Conservation (phyloP, 164 flowering plant genomes). For the Aristolochia californica region DNA sequence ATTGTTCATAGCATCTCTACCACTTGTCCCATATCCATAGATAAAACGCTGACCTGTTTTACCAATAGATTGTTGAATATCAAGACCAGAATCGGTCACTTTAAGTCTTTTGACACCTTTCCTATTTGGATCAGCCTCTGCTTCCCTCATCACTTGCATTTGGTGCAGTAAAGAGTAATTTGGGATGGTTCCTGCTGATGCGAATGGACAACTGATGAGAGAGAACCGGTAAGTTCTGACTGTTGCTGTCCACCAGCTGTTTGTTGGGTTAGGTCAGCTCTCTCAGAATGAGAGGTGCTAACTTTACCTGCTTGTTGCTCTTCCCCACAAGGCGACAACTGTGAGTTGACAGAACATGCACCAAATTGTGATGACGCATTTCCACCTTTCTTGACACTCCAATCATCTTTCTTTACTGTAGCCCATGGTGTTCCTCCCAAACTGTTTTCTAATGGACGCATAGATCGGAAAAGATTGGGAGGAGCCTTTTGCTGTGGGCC, state of each 20-base stretch:
- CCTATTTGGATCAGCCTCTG: conserved; percentile 38
- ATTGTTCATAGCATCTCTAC: conserved; percentile 16
- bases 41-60: conserved; percentile 19
- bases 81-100: conserved; percentile 29
- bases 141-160: conserved; percentile 41
- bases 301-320: conserved; percentile 24
- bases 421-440: conserved; percentile 18
- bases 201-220: conserved; percentile 3
- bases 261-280: conserved; percentile 8
- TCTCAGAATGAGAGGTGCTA: conserved; percentile 19
- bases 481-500: conserved; percentile 21
- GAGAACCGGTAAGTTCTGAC: conserved; percentile 4
- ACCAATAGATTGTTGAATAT: conserved; percentile 23
- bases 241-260: conserved; percentile 8
- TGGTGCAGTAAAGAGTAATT: conserved; percentile 53
- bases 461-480: conserved; percentile 21
- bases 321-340: conserved; percentile 19
- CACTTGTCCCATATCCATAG: conserved; percentile 22
- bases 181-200: conserved; percentile 16
- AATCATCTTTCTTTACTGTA: conserved; percentile 26
- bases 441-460: conserved; percentile 18
- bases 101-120: conserved; percentile 43
- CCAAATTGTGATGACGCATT: conserved; percentile 21
- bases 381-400: conserved; percentile 24
- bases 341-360: conserved; percentile 20